Percentiles rank a stretch among this genome's conserved stretches.
phyloP scores from a whole-genome alignment of 1,284 basidiomycete species.

The Apiotrichum montevideense region DNA sequence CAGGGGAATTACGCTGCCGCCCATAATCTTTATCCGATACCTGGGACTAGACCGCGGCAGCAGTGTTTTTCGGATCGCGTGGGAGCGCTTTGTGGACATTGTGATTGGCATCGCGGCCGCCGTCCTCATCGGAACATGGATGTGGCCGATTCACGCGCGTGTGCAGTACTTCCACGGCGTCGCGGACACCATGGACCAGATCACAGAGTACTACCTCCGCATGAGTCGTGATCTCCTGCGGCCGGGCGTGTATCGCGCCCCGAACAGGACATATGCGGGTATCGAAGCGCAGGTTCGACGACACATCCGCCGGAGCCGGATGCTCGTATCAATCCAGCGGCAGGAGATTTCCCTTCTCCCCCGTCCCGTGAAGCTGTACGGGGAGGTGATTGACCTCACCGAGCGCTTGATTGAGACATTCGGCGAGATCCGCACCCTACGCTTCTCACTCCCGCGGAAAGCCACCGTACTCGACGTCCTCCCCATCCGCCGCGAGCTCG shows the following conservation, averaged over 20 bases:
- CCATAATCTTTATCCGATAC: constrained; percentile 47
- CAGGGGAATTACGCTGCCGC: constrained; percentile 46
- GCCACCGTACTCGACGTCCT: constrained; percentile 49
- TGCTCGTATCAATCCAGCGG: constrained; percentile 37
- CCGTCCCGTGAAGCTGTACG: constrained; percentile 47
- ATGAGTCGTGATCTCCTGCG: constrained; percentile 43
- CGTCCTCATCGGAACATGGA: constrained; percentile 36
- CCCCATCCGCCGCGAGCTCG: constrained; percentile 47
- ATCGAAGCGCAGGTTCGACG: constrained; percentile 28
- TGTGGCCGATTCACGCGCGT: constrained; percentile 46
- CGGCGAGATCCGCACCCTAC: constrained; percentile 43
- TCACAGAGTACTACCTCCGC: constrained; percentile 40
- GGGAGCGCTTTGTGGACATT: constrained; percentile 43
- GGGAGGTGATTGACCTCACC: constrained; percentile 43
- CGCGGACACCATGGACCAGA: constrained; percentile 35
- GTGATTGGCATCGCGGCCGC: constrained; percentile 45
- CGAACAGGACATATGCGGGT: constrained; percentile 30
- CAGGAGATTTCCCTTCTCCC: constrained; percentile 49
- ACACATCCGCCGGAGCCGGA: constrained; percentile 31
- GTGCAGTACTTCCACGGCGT: constrained; percentile 43
- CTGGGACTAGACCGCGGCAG: constrained; percentile 26
- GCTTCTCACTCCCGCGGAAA: constrained; percentile 44
- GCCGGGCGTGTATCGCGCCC: constrained; percentile 36
- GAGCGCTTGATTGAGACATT: constrained; percentile 46
- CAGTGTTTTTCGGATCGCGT: constrained; percentile 31